Base-by-base conservation (phyloP, 2,329 filamentous ascomycete genomes). In the Xylaria digitata region DNA sequence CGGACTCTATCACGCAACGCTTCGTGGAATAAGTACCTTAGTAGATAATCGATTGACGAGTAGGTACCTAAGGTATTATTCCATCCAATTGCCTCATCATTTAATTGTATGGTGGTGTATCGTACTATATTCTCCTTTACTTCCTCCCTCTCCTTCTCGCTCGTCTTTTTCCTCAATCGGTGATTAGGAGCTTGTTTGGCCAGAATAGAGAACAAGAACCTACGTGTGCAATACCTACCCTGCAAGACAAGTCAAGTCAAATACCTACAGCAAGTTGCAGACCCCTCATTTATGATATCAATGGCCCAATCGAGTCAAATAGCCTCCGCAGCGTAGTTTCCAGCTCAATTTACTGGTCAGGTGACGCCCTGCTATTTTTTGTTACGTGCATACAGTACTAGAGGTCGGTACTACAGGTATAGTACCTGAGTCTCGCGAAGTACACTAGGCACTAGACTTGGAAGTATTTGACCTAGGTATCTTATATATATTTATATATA, bases 351-450 rank as follows among this genome's bases (percentile, higher is more conserved):
- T 61, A 46, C 34, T 15, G 42, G 65, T 65, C 66, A 68, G 66
- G 62, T 65, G 66, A 67, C 61, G 57, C 37, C 48, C 42, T 64
- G 56, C 43, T 61, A 62, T 61, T 68, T 64, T 67, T 60, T 34
- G 48, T 50, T 13, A 34, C n/a, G 42, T 54, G 23, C 40, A 32
- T 53, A 53, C 37, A 42, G 57, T 42, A 26, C 23, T 49, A 11
- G n/a, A 53, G 30, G 49, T 21, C 37, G 32, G n/a, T 23, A 40
- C 8, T 34, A 32, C n/a, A 37, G 34, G 11, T 19, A 8, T 13
- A 5, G 19, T 26, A 48, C 45, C 46, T 49, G 9, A 40, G 37
- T 5, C 26, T 26, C 26, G 26, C 26, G 26, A 26, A 26, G 26
- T 26, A 34, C 32, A 34, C 32, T 34, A n/a, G n/a, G n/a, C n/a